Conservation (phyloP, 495 filamentous ascomycete genomes). For the Elaphomyces granulatus region DNA sequence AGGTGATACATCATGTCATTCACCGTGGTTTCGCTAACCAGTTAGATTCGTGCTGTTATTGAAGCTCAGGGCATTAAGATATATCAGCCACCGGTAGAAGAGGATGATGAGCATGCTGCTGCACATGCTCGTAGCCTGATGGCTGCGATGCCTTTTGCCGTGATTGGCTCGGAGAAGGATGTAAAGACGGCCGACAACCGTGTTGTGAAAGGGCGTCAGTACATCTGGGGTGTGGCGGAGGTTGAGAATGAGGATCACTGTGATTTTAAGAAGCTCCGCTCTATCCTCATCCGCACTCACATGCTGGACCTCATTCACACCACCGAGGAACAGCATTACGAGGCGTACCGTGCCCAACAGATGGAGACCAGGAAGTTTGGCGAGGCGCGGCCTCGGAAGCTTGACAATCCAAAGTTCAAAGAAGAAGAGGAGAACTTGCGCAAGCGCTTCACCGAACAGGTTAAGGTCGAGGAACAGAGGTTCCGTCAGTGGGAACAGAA, state of each 20-base stretch:
- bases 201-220: conserved; percentile 96
- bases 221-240: conserved; percentile 97
- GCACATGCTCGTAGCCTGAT: conserved; percentile 87
- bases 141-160: conserved; percentile 95
- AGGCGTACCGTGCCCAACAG: conserved; percentile 95
- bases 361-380: conserved; percentile 99
- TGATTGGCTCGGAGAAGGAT: conserved; percentile 98
- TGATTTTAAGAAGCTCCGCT: conserved; percentile 99
- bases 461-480: conserved; percentile 97
- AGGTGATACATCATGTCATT: too few species aligned
- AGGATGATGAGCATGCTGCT: conserved; percentile 92
- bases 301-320: conserved; percentile 99
- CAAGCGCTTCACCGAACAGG: conserved; percentile 98
- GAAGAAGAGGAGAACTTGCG: conserved; percentile 95
- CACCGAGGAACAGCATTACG: conserved; percentile 97
- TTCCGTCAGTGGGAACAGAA: conserved; percentile 99
- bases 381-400: conserved; percentile 88
- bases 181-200: conserved; percentile 91
- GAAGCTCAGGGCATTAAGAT: conserved; percentile 99
- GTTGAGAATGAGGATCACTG: conserved; percentile 99
- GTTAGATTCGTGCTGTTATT: conserved; percentile 88
- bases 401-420: conserved; percentile 99
- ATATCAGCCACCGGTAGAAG: conserved; percentile 92
- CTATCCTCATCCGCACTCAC: conserved; percentile 98
- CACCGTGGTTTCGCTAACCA: too few species aligned